Base-by-base conservation (phyloP, 495 filamentous ascomycete genomes). In the Podospora pseudopauciseta region DNA sequence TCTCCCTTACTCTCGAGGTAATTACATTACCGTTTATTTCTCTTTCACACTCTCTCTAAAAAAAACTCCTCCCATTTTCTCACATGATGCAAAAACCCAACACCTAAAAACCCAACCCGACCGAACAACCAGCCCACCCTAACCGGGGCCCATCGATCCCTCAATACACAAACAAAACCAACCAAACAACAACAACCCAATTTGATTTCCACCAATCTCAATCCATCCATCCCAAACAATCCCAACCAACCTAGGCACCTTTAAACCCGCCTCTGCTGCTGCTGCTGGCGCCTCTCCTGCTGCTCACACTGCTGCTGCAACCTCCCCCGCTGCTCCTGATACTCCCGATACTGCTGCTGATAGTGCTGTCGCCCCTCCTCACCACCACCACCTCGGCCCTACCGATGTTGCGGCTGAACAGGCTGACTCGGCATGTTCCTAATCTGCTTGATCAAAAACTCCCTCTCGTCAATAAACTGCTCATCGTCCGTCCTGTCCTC, bases 381-480 rank as follows among this genome's bases (percentile, higher is more conserved):
- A 32, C 30, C 30, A 32, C 30, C 30, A 32, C 30, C 30, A 32
- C 39, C 39, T 13, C 39, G 39, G 7, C 39, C 39, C 55, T 58
- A 58, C 55, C 55, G 55, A 58, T 58, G 55, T 5, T 58, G 55
- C n/a, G 55, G 55, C 55, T 58, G 55, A 16, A 90, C 84, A 13
- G 89, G 90, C 65, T 85, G 85, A 30, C 87, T 81, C 9, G 91
- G 90, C 76, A 95, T 84, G 57, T 90, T 87, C 75, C 89, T 87
- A 68, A 99, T 97, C 78, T 97, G 93, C 77, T 95, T 94, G 70
- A 98, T 93, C 66, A 98, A 80, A 75, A 97, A 99, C 71, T 92
- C 93, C 75, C 97, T 91, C 85, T 99, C 96, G 73, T 99, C 96
- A 65, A 91, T 93, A 78, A 99, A 99, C 78, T 99, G 96, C 75